Base-by-base conservation (phyloP, 345 rosid species). In the Raphanus raphanistrum region DNA sequence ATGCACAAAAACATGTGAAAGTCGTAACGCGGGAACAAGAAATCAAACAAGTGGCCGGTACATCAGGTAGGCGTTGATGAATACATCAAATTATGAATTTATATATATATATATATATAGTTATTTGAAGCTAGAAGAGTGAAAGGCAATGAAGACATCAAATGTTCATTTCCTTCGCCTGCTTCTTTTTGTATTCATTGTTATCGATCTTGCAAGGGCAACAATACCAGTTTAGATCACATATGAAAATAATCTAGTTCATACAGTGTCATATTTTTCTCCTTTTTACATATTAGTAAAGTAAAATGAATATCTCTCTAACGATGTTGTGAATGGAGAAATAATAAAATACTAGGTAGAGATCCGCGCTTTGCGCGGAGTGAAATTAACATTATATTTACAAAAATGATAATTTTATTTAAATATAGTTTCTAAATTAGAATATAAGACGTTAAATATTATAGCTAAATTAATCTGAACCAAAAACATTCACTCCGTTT, bases 121-220 rank as follows among this genome's bases (percentile, higher is more conserved):
- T 36, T 59, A 25, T 28, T 59, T 71, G 15, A 15, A 62, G 13
- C 5, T 58, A 71, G 32, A 71, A 59, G 36, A 71, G 29, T 1
- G 59, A 16, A 27, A 16, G 76, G 61, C 33, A 10, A 72, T 62
- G 50, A 72, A 63, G 69, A 72, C 33, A 45, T 31, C 61, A 63
- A 11, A 17, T 63, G 33, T 72, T 63, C 48, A 28, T 41, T 11
- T 59, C 4, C 38, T 71, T 43, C 58, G 29, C 41, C 58, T 71
- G 48, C 61, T 72, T 65, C 61, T 72, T 62, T 72, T 61, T 59
- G 0, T 72, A 26, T 7, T 62, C 43, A 6, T 72, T 61, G 17
- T 43, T 21, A 15, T 16, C 50, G 76, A 43, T 72, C 60, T 72
- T 72, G 68, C 17, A 38, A 38, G 33, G 59, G 57, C 75, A 26